These are phyloP conservation scores for Kluyveromyces marxianus DNA, from an alignment of 1,139 yeast species.

Conservation along the genomic window DNA sequence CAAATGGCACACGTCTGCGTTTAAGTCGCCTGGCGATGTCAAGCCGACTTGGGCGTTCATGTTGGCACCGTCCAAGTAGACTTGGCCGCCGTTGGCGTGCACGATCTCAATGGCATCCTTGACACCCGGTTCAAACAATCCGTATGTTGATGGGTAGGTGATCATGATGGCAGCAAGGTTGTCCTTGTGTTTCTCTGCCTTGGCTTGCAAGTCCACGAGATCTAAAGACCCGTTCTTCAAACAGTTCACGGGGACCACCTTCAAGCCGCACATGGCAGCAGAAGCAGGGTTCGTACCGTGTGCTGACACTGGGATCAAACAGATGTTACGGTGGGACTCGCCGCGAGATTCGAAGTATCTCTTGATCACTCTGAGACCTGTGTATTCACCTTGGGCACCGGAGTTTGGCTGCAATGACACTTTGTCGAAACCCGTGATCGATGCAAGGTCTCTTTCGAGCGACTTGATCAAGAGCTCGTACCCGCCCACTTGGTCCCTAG, in stretches of 20 bases:
- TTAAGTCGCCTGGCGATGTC: constrained; percentile 94
- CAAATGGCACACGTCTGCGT: constrained; percentile 98
- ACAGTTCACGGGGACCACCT: constrained; percentile 90
- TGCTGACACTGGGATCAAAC: constrained; percentile 93
- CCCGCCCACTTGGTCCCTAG: constrained; percentile 78
- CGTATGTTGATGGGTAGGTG: constrained; percentile 95
- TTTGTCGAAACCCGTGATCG: constrained; percentile 91
- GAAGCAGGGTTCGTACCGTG: constrained; percentile 99
- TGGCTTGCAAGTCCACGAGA: constrained; percentile 60
- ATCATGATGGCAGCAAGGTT: constrained; percentile 88
- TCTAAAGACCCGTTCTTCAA: constrained; percentile 79
- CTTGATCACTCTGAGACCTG: constrained; percentile 83
- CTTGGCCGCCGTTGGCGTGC: constrained; percentile 86
- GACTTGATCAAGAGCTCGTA: constrained; percentile 67
- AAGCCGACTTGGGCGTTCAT: constrained; percentile 99
- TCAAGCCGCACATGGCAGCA: constrained; percentile 94
- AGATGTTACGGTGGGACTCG: constrained; percentile 65
- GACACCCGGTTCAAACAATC: constrained; percentile 90
- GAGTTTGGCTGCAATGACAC: constrained; percentile 94
- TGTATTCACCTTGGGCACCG: constrained; percentile 97
- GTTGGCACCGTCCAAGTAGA: constrained; percentile 96
- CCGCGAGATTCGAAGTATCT: constrained; percentile 70
- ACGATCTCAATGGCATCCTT: constrained; percentile 76
- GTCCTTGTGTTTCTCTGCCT: constrained; percentile 63
- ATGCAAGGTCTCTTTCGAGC: constrained; percentile 77